Base-by-base conservation (phyloP, 805 yeast genomes). In the Wickerhamiella galacta region DNA sequence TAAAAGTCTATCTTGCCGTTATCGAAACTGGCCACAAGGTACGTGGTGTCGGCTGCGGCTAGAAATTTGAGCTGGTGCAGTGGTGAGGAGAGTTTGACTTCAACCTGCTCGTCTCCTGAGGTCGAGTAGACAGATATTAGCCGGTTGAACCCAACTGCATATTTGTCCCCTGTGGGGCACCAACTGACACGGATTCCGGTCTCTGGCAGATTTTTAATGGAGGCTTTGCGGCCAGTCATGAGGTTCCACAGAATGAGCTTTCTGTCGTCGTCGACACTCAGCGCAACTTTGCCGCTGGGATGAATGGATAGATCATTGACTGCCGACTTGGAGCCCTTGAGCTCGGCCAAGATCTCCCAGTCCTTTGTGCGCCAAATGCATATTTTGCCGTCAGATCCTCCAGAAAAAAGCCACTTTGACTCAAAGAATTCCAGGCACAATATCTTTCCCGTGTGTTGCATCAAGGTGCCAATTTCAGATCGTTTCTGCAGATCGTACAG, bases 161-260 rank as follows among this genome's bases (percentile, higher is more conserved):
- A 85, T 43, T 64, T 62, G 27, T 68, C 67, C n/a, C 94, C 93
- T 26, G 57, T 58, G 2, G 58, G 44, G 9, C 73, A 56, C 90
- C 93, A 82, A 32, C 40, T 32, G 14, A 58, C 60, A 32, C 39
- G 26, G 46, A 49, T 28, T 31, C 56, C 37, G 19, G 34, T 22
- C 24, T 32, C 28, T 28, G 37, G 24, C 11, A 60, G 42, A 27
- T 78, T 83, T 54, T 85, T 59, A 8, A 69, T 63, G 1, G 93
- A 85, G 14, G 96, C 96, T 55, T 83, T 85, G 52, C 80, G 79
- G 10, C 82, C 90, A 1, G 95, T 87, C 96, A 90, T 87, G 43
- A 90, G 61, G 51, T 90, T 90, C 98, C 98, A 90, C 37, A 90
- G 63, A 48, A 87, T 64, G 23, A 90, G 65, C 5, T 93, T 77